Base-by-base conservation (phyloP, 768 basidiomycete species). In the Hemileccinum rubropunctum region DNA sequence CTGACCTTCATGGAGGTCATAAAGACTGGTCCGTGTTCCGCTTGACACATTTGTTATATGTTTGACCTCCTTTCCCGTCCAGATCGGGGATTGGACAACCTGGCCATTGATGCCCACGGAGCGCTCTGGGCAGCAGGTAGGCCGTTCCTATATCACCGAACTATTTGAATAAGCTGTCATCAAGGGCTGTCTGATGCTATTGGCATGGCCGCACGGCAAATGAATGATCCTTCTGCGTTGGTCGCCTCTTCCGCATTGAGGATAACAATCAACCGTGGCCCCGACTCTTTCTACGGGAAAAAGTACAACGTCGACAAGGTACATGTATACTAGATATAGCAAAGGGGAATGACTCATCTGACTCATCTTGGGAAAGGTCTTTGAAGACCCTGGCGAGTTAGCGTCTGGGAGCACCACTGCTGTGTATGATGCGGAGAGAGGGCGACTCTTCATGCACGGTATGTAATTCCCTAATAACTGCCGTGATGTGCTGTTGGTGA, bases 361-460 rank as follows among this genome's bases (percentile, higher is more conserved):
- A 58, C 35, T 44, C 40, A 37, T 59, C 51, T 30, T 38, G 28
- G 28, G 5, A 13, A 53, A 87, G 83, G 72, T 79, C 10, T 87
- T 89, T 50, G 82, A 87, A 62, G 84, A 89, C 62, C 72, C 82
- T 50, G 86, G 88, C 9, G 67, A 61, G 3, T 43, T 84, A 21
- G 77, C 79, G 11, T 78, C 79, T 14, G 81, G 76, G 7, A 69
- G 74, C 32, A 90, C 87, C 2, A 70, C 76, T 2, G 83, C 68
- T 3, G 81, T 72, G 14, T 77, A 83, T 56, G 83, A 86, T 58
- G 64, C 76, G 3, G 57, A 75, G 54, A 71, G 80, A 42, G 65
- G 68, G 17, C 71, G 58, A 32, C 58, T 88, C 17, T 88, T 79
- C 64, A 59, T 87, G 52, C 78, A 80, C 58, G 84, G 86, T 84